Percentiles rank a stretch among this genome's conserved stretches.
Conservation (phyloP, 805 yeast species). For the Zygoascus bituminiphila region DNA sequence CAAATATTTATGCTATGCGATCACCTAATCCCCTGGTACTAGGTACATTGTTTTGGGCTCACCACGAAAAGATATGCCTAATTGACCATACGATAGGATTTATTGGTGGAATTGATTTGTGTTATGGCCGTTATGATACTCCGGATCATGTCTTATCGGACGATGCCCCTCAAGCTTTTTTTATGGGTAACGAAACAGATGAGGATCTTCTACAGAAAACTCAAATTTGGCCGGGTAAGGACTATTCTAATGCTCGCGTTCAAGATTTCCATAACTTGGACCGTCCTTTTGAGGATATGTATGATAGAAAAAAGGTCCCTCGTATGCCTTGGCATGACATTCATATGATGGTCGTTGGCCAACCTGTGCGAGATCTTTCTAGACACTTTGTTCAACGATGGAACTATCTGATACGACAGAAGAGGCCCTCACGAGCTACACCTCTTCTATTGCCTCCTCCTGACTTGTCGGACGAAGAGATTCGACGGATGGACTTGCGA, state of each 20-base stretch:
- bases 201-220: constrained; percentile 21
- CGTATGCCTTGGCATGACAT: constrained; percentile 99
- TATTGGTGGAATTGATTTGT: constrained; percentile 90
- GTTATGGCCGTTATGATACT: constrained; percentile 94
- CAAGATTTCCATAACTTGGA: constrained; percentile 77
- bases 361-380: constrained; percentile 84
- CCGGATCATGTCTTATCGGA: constrained; percentile 90
- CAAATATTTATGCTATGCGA: constrained; percentile 80
- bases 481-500: constrained; percentile 45
- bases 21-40: constrained; percentile 94
- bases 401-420: constrained; percentile 88
- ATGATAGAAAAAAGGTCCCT: constrained; percentile 70
- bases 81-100: constrained; percentile 85
- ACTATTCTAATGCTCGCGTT: constrained; percentile 91
- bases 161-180: constrained; percentile 38
- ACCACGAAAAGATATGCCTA: constrained; percentile 86
- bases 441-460: constrained; percentile 91
- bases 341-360: constrained; percentile 92
- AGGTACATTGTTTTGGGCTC: constrained; percentile 96
- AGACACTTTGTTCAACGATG: constrained; percentile 96
- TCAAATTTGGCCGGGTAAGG: constrained; percentile 91
- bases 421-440: constrained; percentile 88
- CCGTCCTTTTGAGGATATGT: constrained; percentile 85
- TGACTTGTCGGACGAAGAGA: constrained; percentile 68
- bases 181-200: constrained; percentile 14